Conservation (phyloP, 2,329 filamentous ascomycete species). For the Trichoderma sp. region DNA sequence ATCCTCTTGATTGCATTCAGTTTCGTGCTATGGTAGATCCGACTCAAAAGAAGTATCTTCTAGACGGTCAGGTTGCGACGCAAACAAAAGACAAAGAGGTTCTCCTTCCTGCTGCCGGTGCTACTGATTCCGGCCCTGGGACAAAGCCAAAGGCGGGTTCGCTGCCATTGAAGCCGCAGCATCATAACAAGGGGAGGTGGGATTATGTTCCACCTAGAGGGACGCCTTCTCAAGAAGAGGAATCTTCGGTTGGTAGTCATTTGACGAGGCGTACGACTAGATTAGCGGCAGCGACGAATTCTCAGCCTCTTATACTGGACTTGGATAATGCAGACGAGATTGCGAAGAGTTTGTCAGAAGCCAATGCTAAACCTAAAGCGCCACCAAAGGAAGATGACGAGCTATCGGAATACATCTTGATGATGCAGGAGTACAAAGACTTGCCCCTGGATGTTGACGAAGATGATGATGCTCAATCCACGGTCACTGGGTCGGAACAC, state of each 20-base stretch:
- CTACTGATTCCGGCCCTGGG: neutral
- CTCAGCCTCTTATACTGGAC: constrained; percentile 37
- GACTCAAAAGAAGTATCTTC: constrained; percentile 60
- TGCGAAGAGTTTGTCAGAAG: neutral
- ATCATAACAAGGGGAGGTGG: constrained; percentile 44
- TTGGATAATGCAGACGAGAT: constrained; percentile 28
- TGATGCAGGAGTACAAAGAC: constrained; percentile 63
- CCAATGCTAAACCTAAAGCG: neutral
- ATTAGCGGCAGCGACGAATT: constrained; percentile 32
- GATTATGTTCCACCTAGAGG: constrained; percentile 45
- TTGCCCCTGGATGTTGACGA: constrained; percentile 60
- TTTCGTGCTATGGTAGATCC: constrained; percentile 63
- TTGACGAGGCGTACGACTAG: neutral
- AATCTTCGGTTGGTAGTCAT: constrained; percentile 36
- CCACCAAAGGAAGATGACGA: constrained; percentile 50
- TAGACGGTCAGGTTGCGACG: constrained; percentile 50
- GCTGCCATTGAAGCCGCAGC: constrained; percentile 54
- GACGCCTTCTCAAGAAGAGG: constrained; percentile 45
- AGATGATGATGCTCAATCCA: constrained; percentile 45
- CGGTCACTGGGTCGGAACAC: constrained; percentile 28
- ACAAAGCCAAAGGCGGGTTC: constrained; percentile 41
- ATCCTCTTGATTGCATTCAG: constrained; percentile 69
- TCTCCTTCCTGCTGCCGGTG: neutral
- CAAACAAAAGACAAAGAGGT: neutral
- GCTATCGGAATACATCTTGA: constrained; percentile 66